Percentiles rank a stretch among this genome's conserved stretches.
phyloP scores from a whole-genome alignment of 495 filamentous ascomycete species.

The Penicillium goetzii region DNA sequence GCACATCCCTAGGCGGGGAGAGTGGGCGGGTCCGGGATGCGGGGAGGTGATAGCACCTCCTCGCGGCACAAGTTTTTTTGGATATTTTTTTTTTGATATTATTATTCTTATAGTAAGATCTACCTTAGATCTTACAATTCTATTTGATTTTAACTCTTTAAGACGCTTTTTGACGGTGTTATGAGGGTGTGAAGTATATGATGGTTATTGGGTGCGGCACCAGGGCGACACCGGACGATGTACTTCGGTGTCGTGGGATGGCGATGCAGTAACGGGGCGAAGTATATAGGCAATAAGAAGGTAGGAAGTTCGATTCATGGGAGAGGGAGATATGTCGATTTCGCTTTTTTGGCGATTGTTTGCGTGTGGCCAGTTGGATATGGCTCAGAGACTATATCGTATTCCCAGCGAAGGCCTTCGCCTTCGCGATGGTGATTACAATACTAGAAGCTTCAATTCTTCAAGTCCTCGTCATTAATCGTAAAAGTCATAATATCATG shows the following conservation, averaged over 20 bases:
- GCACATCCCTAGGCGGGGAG: too few relatives aligned
- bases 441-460: neutral
- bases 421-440: too few relatives aligned
- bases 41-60: too few relatives aligned
- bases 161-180: neutral
- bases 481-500: conserved; percentile 15
- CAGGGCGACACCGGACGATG: neutral
- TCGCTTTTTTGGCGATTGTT: neutral
- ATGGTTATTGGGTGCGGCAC: too few relatives aligned
- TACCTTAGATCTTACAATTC: too few relatives aligned
- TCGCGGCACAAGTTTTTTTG: too few relatives aligned
- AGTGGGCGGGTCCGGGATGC: too few relatives aligned
- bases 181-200: too few relatives aligned
- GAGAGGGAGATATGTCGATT: neutral
- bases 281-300: neutral
- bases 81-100: too few relatives aligned
- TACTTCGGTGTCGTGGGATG: neutral
- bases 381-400: neutral
- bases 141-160: too few relatives aligned
- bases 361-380: neutral
- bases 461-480: conserved; percentile 12
- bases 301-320: neutral
- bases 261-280: neutral
- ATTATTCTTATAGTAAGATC: too few relatives aligned
- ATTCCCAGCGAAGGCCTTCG: too few relatives aligned